phyloP scores from a whole-genome alignment of 371 early-diverging fungal species.

The Apophysomyces trapeziformis region DNA sequence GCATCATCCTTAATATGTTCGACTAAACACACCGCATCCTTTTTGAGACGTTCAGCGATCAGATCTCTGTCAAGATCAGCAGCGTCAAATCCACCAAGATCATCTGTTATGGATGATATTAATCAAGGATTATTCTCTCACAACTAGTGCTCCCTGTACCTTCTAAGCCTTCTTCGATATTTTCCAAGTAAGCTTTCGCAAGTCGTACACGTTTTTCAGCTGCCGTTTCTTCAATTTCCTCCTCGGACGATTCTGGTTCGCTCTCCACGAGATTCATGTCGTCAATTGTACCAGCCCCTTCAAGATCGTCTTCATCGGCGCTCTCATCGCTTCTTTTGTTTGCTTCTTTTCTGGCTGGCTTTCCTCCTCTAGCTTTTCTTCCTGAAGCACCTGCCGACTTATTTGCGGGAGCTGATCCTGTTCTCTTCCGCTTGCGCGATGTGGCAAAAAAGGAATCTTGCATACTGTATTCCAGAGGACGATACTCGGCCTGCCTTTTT shows the following conservation, averaged over 20 bases:
- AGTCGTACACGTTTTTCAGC: slow-evolving; percentile 92
- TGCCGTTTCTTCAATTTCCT: slow-evolving; percentile 78
- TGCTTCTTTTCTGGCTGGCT: neutral
- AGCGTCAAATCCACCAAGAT: slow-evolving; percentile 84
- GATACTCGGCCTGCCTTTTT: neutral
- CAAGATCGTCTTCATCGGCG: slow-evolving; percentile 42
- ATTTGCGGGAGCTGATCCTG: neutral
- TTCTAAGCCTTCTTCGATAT: slow-evolving; percentile 67
- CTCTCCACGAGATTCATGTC: slow-evolving; percentile 49
- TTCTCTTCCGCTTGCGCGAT: slow-evolving; percentile 7
- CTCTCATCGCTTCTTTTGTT: slow-evolving; percentile 31
- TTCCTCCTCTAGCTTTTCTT: neutral
- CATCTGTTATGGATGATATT: slow-evolving; percentile 37
- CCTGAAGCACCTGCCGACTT: neutral
- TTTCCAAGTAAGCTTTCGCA: slow-evolving; percentile 88
- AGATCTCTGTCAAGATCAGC: slow-evolving; percentile 91
- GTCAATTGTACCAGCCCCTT: slow-evolving; percentile 57
- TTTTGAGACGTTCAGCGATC: slow-evolving; percentile 84
- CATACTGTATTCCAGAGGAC: neutral
- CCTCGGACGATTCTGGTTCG: slow-evolving; percentile 64
- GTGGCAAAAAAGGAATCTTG: slow-evolving; percentile 8
- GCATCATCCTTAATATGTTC: neutral
- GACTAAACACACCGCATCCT: slow-evolving; percentile 73
- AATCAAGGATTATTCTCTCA: neutral
- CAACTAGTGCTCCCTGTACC: slow-evolving; percentile 40